phyloP scores from a whole-genome alignment of 2,329 filamentous ascomycete genomes.

The Chrysosporium keratinophilum region DNA sequence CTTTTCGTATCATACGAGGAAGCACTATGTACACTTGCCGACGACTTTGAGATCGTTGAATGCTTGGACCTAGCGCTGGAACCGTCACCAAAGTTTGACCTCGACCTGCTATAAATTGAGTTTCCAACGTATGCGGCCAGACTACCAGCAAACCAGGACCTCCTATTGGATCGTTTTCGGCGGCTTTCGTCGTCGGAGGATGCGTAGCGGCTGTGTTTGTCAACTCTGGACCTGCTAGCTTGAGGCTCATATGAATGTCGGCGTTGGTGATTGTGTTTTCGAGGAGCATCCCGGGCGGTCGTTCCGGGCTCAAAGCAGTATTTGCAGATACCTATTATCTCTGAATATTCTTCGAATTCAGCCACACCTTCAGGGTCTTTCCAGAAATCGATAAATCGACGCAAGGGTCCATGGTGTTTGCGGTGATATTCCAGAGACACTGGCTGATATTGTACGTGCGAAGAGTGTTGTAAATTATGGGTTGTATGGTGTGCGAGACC shows the following conservation, averaged over 20 bases:
- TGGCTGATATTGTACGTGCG: constrained; percentile 23
- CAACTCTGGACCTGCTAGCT: constrained; percentile 39
- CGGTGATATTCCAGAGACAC: constrained; percentile 41
- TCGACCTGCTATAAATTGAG: constrained; percentile 38
- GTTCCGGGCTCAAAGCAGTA: constrained; percentile 54
- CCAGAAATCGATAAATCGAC: constrained; percentile 50
- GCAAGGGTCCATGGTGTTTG: constrained; percentile 47
- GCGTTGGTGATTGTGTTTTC: constrained; percentile 48
- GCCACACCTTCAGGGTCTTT: constrained; percentile 54
- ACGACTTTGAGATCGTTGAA: neutral
- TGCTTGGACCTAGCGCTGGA: neutral
- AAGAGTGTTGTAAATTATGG: constrained; percentile 23
- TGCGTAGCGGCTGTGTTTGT: constrained; percentile 51
- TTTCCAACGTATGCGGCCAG: constrained; percentile 48
- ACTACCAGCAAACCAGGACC: constrained; percentile 45
- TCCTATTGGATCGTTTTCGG: constrained; percentile 34
- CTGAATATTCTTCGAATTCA: constrained; percentile 57
- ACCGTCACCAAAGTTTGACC: neutral
- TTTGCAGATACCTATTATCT: constrained; percentile 55
- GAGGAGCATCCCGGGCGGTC: constrained; percentile 47
- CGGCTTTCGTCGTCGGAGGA: constrained; percentile 43
- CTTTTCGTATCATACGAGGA: constrained; percentile 29
- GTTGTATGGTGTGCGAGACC: constrained; percentile 27
- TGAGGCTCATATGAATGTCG: constrained; percentile 40
- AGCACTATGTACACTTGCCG: constrained; percentile 23